phyloP scores from a whole-genome alignment of 768 basidiomycete species.

The Chiua virens region DNA sequence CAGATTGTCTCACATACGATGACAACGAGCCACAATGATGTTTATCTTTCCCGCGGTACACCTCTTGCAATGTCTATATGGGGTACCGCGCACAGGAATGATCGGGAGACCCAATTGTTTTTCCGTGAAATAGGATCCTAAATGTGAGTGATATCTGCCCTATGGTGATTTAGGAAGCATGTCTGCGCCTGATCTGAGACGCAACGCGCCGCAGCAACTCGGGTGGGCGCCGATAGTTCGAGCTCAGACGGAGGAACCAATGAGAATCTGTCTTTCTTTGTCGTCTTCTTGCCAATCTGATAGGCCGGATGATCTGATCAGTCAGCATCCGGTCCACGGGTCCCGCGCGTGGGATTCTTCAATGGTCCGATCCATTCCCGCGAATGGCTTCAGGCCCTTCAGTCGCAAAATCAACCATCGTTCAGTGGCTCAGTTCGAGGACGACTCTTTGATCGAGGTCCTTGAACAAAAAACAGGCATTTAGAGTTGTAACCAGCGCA shows the following conservation, averaged over 20 bases:
- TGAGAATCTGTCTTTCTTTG: too few species aligned
- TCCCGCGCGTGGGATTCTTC: slow-evolving; percentile 1
- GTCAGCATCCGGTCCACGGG: neutral
- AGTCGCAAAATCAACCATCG: neutral
- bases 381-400: slow-evolving; percentile 6
- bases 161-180: neutral
- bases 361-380: slow-evolving; percentile 19
- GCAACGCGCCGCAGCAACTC: too few species aligned
- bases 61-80: too few species aligned
- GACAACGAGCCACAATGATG: neutral
- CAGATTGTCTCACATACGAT: slow-evolving; percentile 14
- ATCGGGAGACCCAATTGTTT: neutral
- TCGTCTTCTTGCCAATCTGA: too few species aligned
- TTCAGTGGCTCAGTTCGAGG: neutral
- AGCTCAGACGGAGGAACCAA: too few species aligned
- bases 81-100: too few species aligned
- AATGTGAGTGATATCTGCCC: too few species aligned
- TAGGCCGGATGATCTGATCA: too few species aligned
- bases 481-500: neutral
- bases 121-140: neutral
- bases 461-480: neutral
- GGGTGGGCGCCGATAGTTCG: too few species aligned
- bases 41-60: too few species aligned
- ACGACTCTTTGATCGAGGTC: neutral
- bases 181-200: neutral